These are phyloP conservation scores for Termitomyces sp. DNA, from an alignment of 768 basidiomycete species.

Conservation along the genomic window DNA sequence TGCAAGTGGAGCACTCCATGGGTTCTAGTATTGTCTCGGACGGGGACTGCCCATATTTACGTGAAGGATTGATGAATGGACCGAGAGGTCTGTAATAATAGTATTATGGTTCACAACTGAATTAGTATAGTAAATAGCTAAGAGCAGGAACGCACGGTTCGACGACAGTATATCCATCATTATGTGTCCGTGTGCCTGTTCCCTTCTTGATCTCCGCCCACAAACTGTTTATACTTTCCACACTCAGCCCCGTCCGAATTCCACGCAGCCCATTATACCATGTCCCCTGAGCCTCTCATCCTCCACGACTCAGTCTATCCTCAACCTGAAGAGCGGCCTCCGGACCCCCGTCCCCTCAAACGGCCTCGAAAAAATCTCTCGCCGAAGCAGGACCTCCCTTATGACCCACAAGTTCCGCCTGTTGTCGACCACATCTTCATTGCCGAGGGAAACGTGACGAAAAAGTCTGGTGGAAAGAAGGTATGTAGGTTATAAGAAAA, in stretches of 20 bases:
- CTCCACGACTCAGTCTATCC: conserved; percentile 2
- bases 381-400: conserved; percentile 21
- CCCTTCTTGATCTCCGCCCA: conserved; percentile 19
- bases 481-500: conserved; percentile 20
- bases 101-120: background rate
- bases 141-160: background rate
- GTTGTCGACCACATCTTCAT: conserved; percentile 46
- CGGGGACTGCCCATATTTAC: background rate
- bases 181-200: conserved; percentile 11
- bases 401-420: conserved; percentile 20
- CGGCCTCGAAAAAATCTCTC: conserved; percentile 34
- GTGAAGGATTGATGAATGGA: conserved; percentile 7
- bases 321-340: background rate
- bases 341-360: conserved; percentile 35
- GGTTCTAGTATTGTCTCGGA: background rate
- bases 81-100: background rate
- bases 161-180: conserved; percentile 7
- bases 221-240: conserved; percentile 13
- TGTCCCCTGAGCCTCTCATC: conserved; percentile 10
- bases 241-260: conserved; percentile 21
- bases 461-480: conserved; percentile 45
- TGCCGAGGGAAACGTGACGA: conserved; percentile 37
- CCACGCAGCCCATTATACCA: conserved; percentile 17
- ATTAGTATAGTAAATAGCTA: background rate
- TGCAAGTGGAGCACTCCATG: background rate